These are phyloP conservation scores for Rubia peregrina DNA, from an alignment of 305 asterid species.

Conservation along the genomic window DNA sequence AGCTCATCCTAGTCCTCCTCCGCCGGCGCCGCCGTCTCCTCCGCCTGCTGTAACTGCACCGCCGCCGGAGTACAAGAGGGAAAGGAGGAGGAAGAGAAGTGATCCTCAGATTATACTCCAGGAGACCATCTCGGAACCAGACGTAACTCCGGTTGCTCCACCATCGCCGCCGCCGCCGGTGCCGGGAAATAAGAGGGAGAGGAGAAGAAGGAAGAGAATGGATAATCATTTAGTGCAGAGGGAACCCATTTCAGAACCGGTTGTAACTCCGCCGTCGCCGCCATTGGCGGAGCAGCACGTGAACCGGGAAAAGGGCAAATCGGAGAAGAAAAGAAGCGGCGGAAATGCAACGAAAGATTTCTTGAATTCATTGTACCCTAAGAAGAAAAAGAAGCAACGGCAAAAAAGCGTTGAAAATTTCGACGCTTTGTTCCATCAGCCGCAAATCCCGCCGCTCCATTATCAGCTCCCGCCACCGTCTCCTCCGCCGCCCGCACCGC, in stretches of 20 bases:
- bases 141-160: neutral
- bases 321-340: conserved; percentile 47
- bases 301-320: conserved; percentile 35
- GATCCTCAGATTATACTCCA: neutral
- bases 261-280: conserved; percentile 26
- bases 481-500: conserved; percentile 34
- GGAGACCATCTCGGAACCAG: neutral
- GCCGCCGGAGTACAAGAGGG: neutral
- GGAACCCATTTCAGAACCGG: conserved; percentile 21
- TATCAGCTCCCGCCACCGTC: conserved; percentile 36
- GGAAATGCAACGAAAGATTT: conserved; percentile 63
- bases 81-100: neutral
- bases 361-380: conserved; percentile 57
- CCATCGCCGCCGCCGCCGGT: conserved; percentile 7
- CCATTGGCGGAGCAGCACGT: conserved; percentile 29
- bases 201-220: conserved; percentile 24
- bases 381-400: conserved; percentile 60
- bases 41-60: conserved; percentile 4
- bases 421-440: conserved; percentile 53
- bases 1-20: conserved; percentile 15
- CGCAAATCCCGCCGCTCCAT: conserved; percentile 36
- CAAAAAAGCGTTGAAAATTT: conserved; percentile 57
- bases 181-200: conserved; percentile 25
- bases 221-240: conserved; percentile 21
- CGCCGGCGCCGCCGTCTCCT: neutral